phyloP scores from a whole-genome alignment of 139 green algal species.

The Chlorella ohadii region DNA sequence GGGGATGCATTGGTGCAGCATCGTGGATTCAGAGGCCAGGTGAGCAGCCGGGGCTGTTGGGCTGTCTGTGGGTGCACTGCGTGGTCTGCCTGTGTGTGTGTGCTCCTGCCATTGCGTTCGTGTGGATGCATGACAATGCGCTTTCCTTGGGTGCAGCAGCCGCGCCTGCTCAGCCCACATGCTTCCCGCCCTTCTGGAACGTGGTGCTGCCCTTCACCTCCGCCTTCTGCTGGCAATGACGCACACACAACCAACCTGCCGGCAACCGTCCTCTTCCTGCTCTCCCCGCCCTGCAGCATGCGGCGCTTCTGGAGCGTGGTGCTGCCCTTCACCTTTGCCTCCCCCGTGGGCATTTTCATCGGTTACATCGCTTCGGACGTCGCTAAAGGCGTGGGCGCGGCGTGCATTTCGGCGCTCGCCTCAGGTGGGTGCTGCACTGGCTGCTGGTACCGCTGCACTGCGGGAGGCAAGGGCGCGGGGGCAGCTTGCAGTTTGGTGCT shows the following conservation, averaged over 20 bases:
- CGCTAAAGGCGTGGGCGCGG: constrained; percentile 50
- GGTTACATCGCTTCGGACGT: constrained; percentile 66
- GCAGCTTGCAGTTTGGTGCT: neutral
- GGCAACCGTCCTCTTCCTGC: no score
- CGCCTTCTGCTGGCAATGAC: no score
- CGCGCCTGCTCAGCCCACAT: no score
- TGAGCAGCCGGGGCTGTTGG: no score
- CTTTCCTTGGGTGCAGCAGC: neutral
- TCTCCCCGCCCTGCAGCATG: constrained; percentile 14
- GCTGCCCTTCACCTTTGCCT: constrained; percentile 72
- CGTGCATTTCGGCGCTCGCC: constrained; percentile 72
- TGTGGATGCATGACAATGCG: no score
- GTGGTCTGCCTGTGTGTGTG: no score
- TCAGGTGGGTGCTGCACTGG: constrained; percentile 46
- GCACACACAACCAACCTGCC: no score
- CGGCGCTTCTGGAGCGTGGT: constrained; percentile 76
- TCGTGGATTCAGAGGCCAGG: constrained; percentile 65
- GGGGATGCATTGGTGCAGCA: no score
- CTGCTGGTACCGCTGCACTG: no score
- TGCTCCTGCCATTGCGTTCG: no score
- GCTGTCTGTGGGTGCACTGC: no score
- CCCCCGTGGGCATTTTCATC: constrained; percentile 74
- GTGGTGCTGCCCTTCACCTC: constrained; percentile 58
- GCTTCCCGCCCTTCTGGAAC: no score
- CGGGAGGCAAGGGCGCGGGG: neutral